Evolutionary conservation across 768 basidiomycete genomes (phyloP), one percentile per base, ranked within the genome.

Genomic region (Pulveroboletus sp.): DNA sequence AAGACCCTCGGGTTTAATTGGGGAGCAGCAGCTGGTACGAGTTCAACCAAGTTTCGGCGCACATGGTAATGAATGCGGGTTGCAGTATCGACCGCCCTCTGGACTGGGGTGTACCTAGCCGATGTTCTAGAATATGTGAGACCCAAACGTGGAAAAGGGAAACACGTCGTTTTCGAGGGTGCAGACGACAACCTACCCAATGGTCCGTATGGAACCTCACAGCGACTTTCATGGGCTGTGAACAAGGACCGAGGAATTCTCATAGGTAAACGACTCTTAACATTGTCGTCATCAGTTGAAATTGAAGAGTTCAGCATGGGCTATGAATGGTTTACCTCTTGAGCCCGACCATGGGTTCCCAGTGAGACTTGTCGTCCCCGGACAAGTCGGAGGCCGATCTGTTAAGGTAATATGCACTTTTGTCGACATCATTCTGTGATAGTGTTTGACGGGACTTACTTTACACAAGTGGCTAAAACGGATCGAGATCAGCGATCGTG

Each of bases 271-370:
- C 5, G 20, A 19, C 32, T 24, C 43, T n/a, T n/a, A n/a, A n/a
- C 9, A 41, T n/a, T 2, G n/a, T 24, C 10, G n/a, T 11, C 16
- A 8, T 42, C 19, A 38, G 24, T 21, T 19, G 20, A 27, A 41
- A 32, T 0, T 47, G n/a, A 42, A 36, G 34, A 13, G 8, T 33
- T 14, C n/a, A 64, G 72, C 72, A 7, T 76, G 80, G 79, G 75
- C 71, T 13, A 82, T 84, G 81, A 84, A 84, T 49, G 82, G 82
- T 2, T 62, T 75, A 20, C 73, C 75, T 55, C 61, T 85, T 8
- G 74, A 75, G 38, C 81, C 81, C 6, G 83, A 85, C 53, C 84
- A 86, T 50, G 84, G 84, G 11, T 82, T 74, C 54, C 84, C 84
- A 1, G 58, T 85, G 19, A 73, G 84, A n/a, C 62, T 83, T 6